Conservation (phyloP, 2,329 filamentous ascomycete species). For the Ceratocystis alfenasii region DNA sequence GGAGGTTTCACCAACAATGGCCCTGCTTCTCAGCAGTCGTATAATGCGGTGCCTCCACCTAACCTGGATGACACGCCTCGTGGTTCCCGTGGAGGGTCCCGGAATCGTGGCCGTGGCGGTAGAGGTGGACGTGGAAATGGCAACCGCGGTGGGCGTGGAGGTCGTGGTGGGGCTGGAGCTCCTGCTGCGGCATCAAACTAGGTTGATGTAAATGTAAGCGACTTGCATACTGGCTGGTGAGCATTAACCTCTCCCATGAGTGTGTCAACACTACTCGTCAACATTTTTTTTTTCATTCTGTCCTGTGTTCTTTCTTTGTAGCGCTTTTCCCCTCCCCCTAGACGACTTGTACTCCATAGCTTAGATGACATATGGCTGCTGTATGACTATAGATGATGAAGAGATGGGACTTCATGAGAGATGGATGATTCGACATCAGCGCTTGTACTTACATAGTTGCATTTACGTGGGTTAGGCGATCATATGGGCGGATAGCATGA, state of each 20-base stretch:
- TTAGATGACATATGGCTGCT: background rate
- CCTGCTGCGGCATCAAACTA: slow-evolving; percentile 22
- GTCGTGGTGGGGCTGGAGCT: slow-evolving; percentile 27
- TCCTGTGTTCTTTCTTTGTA: background rate
- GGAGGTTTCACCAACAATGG: slow-evolving; percentile 12
- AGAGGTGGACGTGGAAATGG: slow-evolving; percentile 29
- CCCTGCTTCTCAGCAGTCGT: slow-evolving; percentile 27
- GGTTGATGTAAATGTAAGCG: slow-evolving; percentile 19
- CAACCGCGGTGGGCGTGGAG: slow-evolving; percentile 29
- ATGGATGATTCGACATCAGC: background rate
- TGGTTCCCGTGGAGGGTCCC: slow-evolving; percentile 27
- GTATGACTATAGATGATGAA: background rate
- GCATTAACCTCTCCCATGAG: background rate
- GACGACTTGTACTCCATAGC: background rate
- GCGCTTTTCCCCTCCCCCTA: background rate
- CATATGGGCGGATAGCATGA: background rate
- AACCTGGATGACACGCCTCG: slow-evolving; percentile 39
- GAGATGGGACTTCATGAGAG: background rate
- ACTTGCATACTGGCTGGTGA: background rate
- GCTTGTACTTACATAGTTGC: background rate
- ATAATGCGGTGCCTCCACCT: slow-evolving; percentile 48
- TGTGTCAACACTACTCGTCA: background rate
- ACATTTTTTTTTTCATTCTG: background rate
- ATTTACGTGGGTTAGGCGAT: background rate
- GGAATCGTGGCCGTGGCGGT: slow-evolving; percentile 31